Conservation (phyloP, 768 basidiomycete genomes). For the Leccinum incarnatum region DNA sequence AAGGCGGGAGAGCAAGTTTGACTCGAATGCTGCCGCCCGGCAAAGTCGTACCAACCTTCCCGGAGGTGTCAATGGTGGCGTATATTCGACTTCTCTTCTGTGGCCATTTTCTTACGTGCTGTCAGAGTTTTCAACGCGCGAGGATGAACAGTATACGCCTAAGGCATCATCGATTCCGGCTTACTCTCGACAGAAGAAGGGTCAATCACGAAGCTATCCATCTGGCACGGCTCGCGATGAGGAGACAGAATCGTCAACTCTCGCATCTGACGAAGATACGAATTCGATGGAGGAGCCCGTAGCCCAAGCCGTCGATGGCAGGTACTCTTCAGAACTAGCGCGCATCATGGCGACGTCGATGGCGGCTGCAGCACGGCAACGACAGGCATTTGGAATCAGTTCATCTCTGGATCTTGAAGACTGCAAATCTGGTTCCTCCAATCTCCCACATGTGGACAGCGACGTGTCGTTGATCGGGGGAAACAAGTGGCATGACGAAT, state of each 20-base stretch:
- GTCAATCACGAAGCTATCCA: background rate
- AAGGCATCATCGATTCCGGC: slow-evolving; percentile 5
- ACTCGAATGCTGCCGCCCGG: background rate
- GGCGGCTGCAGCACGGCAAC: slow-evolving; percentile 43
- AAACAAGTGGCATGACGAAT: slow-evolving; percentile 40
- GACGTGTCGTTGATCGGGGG: slow-evolving; percentile 44
- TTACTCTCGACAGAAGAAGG: slow-evolving; percentile 7
- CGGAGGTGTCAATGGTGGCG: slow-evolving; percentile 11
- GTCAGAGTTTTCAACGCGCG: slow-evolving; percentile 4
- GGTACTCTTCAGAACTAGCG: slow-evolving; percentile 62
- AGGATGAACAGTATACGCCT: slow-evolving; percentile 24
- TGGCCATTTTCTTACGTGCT: slow-evolving; percentile 6
- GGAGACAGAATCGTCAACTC: slow-evolving; percentile 12
- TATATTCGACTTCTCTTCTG: background rate
- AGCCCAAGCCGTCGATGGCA: background rate
- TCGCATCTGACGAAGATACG: slow-evolving; percentile 18
- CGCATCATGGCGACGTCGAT: slow-evolving; percentile 33
- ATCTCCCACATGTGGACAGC: slow-evolving; percentile 42
- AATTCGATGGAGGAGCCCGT: background rate
- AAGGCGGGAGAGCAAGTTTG: slow-evolving; percentile 7
- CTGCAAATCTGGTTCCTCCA: background rate
- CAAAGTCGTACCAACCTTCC: slow-evolving; percentile 3
- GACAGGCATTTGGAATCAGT: slow-evolving; percentile 51
- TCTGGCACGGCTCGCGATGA: background rate
- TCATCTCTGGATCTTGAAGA: slow-evolving; percentile 32